Percentiles rank a stretch among this genome's conserved stretches.
These are phyloP conservation scores for Neopestalotiopsis rosae DNA, from an alignment of 2,329 filamentous ascomycete genomes.

Conservation along the genomic window DNA sequence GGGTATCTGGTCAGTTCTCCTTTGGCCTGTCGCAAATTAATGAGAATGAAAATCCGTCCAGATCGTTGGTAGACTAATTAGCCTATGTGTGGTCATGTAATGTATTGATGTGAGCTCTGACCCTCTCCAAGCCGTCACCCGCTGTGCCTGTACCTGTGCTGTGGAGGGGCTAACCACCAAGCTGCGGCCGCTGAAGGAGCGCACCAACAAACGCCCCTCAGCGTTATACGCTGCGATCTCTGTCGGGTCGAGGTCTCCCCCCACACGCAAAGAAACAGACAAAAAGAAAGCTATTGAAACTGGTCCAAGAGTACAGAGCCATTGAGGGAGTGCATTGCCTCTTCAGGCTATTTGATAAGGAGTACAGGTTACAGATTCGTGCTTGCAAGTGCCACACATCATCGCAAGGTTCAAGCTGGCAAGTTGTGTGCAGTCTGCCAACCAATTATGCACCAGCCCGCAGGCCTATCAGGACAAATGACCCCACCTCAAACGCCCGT, in stretches of 20 bases:
- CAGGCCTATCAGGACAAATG: background rate
- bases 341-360: too few relatives aligned
- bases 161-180: background rate
- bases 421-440: background rate
- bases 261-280: too few relatives aligned
- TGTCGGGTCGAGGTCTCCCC: too few relatives aligned
- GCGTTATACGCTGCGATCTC: too few relatives aligned
- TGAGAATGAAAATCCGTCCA: background rate
- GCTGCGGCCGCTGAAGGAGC: too few relatives aligned
- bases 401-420: background rate
- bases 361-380: background rate
- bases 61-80: background rate
- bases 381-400: background rate
- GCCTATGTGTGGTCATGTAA: background rate
- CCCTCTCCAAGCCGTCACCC: background rate
- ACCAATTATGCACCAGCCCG: background rate
- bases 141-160: background rate
- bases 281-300: too few relatives aligned
- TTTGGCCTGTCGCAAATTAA: background rate
- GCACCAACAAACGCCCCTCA: too few relatives aligned
- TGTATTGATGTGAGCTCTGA: background rate
- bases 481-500: background rate
- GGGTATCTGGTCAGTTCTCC: background rate
- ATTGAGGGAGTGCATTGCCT: too few relatives aligned
- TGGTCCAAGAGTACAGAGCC: too few relatives aligned